These are phyloP conservation scores for Lodderomyces elongisporus DNA, from an alignment of 1,139 yeast genomes.

Conservation along the genomic window DNA sequence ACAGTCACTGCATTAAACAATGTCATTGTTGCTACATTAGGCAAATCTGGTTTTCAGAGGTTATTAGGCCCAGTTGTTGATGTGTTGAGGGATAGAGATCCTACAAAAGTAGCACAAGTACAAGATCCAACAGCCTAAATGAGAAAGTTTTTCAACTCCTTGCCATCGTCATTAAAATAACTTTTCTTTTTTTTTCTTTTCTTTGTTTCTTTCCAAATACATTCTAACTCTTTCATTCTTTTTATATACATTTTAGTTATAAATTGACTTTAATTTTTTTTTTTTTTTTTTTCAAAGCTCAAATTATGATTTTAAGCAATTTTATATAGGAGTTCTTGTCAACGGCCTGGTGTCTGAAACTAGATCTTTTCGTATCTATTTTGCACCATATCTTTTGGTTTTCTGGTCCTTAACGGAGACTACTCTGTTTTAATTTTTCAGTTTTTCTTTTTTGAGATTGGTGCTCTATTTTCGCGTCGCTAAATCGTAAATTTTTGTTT, in stretches of 20 bases:
- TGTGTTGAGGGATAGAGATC: slow-evolving; percentile 76
- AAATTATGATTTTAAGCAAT: no score
- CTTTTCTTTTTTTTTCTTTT: slow-evolving; percentile 4
- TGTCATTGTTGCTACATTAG: slow-evolving; percentile 84
- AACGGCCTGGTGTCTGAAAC: no score
- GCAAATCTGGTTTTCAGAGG: slow-evolving; percentile 89
- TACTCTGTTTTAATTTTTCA: no score
- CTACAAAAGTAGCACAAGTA: slow-evolving; percentile 45
- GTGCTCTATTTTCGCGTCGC: no score
- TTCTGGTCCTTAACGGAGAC: no score
- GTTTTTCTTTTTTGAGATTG: no score
- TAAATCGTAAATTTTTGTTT: no score
- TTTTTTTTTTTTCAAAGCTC: slow-evolving; percentile 3
- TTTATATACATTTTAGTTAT: not conserved
- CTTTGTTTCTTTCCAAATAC: slow-evolving; percentile 1
- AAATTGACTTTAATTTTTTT: slow-evolving; percentile 3
- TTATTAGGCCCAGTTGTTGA: slow-evolving; percentile 87
- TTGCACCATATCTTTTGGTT: no score
- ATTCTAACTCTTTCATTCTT: not conserved
- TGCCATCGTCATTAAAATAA: not conserved
- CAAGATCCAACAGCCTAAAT: slow-evolving; percentile 6
- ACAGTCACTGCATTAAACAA: slow-evolving; percentile 75
- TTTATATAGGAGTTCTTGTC: no score
- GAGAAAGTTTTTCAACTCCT: no score
- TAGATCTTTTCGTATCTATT: no score